Base-by-base conservation (phyloP, 441 rosid genomes). In the Erodium moschatum region DNA sequence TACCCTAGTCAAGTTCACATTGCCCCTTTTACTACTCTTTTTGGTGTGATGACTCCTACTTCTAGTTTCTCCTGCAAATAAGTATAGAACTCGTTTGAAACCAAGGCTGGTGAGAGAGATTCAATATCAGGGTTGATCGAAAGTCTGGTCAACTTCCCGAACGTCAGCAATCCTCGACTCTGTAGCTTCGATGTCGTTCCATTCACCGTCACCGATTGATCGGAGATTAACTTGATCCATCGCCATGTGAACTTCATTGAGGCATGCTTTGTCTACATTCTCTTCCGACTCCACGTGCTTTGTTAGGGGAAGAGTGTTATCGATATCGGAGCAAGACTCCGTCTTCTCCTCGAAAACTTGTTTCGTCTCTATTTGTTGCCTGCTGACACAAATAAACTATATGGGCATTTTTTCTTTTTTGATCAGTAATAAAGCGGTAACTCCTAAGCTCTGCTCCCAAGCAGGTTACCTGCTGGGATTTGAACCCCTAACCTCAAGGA, bases 171-270 rank as follows among this genome's bases (percentile, higher is more conserved):
- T 84, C 67, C 87, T 84, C 15, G 95, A 81, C 63, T 89, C 98
- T 6, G 95, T 89, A 73, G 97, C 89, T 79, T 83, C 95, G 77
- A 93, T 89, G 77, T 90, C 95, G 46, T 81, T 90, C 98, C 97
- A 89, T 69, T 85, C 87, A 24, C 27, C 27, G 27, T 24, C 27
- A 24, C 27, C 27, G 27, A 24, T 2, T 24, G 27, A 24, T 24
- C 27, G 27, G 27, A 24, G 27, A 16, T 86, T 78, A 31, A 73
- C 81, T 74, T 83, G 81, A 65, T 87, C 87, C 58, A 76, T 84
- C 27, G 83, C 27, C 27, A 24, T 24, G 27, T 24, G 27, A 2
- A 24, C 27, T 24, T 24, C 27, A 24, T 2, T 91, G 42, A 91
- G 81, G 72, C 98, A 93, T 70, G 93, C 96, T 84, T 89, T 89